phyloP scores from a whole-genome alignment of 306 rosid species.

The Quillaja saponaria region DNA sequence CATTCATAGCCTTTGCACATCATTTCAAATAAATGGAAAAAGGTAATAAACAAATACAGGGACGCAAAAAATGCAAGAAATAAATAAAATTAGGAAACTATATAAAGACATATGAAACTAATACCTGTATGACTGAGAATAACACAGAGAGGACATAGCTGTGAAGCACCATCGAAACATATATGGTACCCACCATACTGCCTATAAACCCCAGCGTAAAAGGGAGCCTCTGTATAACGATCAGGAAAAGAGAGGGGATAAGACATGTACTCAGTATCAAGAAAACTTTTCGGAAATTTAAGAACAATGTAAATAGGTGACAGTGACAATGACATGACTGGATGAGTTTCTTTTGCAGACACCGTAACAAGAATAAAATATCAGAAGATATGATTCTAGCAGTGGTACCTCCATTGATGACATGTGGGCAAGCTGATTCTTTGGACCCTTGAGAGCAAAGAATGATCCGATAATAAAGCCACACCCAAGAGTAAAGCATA shows the following conservation, averaged over 20 bases:
- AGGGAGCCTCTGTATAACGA: slow-evolving; percentile 76
- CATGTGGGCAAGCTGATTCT: slow-evolving; percentile 84
- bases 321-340: slow-evolving; percentile 5
- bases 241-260: slow-evolving; percentile 23
- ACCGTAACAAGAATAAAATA: slow-evolving; percentile 14
- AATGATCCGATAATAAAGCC: slow-evolving; percentile 82
- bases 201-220: slow-evolving; percentile 77
- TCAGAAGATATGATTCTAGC: slow-evolving; percentile 14
- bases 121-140: slow-evolving; percentile 91
- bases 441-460: slow-evolving; percentile 82
- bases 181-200: slow-evolving; percentile 83
- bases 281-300: slow-evolving; percentile 9
- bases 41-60: slow-evolving; percentile 11
- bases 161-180: slow-evolving; percentile 91
- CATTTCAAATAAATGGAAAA: slow-evolving; percentile 27
- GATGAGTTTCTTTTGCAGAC: background rate
- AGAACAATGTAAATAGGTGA: slow-evolving; percentile 3
- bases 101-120: slow-evolving; percentile 15
- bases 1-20: slow-evolving; percentile 8
- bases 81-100: slow-evolving; percentile 9
- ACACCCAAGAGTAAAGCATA: slow-evolving; percentile 92
- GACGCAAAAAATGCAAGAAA: slow-evolving; percentile 6
- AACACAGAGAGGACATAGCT: slow-evolving; percentile 86
- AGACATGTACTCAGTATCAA: slow-evolving; percentile 23
- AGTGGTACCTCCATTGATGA: slow-evolving; percentile 69